Evolutionary conservation across 164 flowering plant genomes (phyloP), one percentile per base, ranked within the genome.

Genomic region (Kalanchoe fedtschenkoi): DNA sequence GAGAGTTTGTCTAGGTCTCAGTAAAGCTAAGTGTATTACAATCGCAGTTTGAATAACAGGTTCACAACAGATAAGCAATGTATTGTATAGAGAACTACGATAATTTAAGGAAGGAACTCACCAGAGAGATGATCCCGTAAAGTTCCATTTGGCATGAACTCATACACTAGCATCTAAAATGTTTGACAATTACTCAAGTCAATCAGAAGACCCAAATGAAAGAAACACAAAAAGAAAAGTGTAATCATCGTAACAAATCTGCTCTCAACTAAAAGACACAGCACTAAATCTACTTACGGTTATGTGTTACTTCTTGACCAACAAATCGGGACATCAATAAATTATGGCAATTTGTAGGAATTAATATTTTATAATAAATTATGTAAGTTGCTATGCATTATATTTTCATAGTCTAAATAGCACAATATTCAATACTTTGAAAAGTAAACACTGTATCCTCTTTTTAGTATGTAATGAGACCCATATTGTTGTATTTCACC

Each of bases 71-170:
- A 46, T 21, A 0, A 46, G 22, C 11, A 10, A 21, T 46, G 53
- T 44, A 42, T 19, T 4, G 51, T 44, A 0, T 8, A 21, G 28
- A 47, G 55, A 47, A 2, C 26, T 24, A 26, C 15, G 32, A 15
- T 9, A 51, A 30, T 21, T 32, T 16, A 6, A 21, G 17, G n/a
- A 30, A 54, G 65, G 16, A 53, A 76, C n/a, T 14, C 76, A 84
- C 93, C 85, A 37, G 88, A 83, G 65, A 89, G 75, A 64, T 77
- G 78, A 65, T 89, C 95, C 58, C 89, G 71, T 41, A 87, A 67
- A 39, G 89, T 78, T 57, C 91, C 91, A 76, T 87, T 87, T 2
- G 87, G 63, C 88, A 89, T 87, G 74, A 78, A 89, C 66, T 89
- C 91, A 69, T 89, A 89, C 26, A 87, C 80, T 76, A 89, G 68